phyloP scores from a whole-genome alignment of 345 rosid genomes.

The Pistacia integerrima region DNA sequence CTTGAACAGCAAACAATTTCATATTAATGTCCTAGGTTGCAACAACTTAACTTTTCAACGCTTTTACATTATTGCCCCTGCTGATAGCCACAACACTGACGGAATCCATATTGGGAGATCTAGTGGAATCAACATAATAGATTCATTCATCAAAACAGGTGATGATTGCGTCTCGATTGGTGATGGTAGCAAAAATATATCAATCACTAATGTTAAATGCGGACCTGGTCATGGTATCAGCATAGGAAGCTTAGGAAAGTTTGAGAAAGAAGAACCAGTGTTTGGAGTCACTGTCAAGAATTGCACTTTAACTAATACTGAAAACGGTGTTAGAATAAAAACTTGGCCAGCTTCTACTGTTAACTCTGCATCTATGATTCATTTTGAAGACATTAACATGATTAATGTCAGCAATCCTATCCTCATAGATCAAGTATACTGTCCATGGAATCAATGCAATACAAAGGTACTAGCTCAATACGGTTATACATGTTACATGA shows the following conservation, averaged over 20 bases:
- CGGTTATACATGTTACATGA: too few species aligned
- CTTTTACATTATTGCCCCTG: slow-evolving; percentile 40
- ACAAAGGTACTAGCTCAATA: too few species aligned
- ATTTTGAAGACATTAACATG: background rate
- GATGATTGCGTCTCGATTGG: slow-evolving; percentile 22
- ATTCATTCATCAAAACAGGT: slow-evolving; percentile 30
- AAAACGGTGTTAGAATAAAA: too few species aligned
- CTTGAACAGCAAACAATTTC: slow-evolving; percentile 53
- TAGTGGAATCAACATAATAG: slow-evolving; percentile 26
- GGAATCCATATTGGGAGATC: slow-evolving; percentile 18
- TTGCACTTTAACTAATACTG: too few species aligned
- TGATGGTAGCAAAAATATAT: background rate
- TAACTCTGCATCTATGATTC: too few species aligned
- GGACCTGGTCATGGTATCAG: too few species aligned
- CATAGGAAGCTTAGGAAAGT: too few species aligned
- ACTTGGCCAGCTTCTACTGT: too few species aligned
- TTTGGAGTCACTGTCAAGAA: too few species aligned
- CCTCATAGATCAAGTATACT: slow-evolving; percentile 10
- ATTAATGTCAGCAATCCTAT: slow-evolving; percentile 16
- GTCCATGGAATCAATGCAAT: too few species aligned
- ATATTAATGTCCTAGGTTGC: slow-evolving; percentile 47
- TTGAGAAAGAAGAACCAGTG: too few species aligned
- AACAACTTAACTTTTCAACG: slow-evolving; percentile 37
- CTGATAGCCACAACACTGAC: slow-evolving; percentile 56
- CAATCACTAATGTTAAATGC: too few species aligned